phyloP scores from a whole-genome alignment of 164 flowering plant genomes.

The Hamamelis virginiana region DNA sequence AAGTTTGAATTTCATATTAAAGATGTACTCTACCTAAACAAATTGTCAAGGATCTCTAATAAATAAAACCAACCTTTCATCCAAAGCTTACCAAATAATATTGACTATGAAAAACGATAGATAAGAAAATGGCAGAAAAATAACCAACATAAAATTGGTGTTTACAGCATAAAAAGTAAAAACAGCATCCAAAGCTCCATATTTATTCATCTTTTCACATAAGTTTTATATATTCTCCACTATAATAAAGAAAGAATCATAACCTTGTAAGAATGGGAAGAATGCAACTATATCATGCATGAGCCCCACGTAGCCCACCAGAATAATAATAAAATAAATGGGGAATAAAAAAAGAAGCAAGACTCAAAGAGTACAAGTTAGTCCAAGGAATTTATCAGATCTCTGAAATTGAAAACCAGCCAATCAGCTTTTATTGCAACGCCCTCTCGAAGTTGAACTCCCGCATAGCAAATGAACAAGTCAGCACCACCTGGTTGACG shows the following conservation, averaged over 20 bases:
- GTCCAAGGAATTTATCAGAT: constrained; percentile 65
- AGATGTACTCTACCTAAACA: no score
- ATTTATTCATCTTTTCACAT: not conserved
- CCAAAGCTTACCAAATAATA: no score
- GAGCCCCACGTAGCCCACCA: not conserved
- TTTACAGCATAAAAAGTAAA: not conserved
- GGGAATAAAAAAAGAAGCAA: no score
- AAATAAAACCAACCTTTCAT: no score
- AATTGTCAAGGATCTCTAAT: no score
- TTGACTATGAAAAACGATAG: no score
- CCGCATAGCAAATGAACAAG: constrained; percentile 86
- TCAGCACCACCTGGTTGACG: constrained; percentile 94
- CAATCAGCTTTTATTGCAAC: constrained; percentile 93
- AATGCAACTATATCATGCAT: not conserved
- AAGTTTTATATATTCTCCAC: not conserved
- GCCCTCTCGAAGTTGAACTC: constrained; percentile 80
- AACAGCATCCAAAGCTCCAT: not conserved
- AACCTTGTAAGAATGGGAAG: not conserved
- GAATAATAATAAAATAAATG: not conserved
- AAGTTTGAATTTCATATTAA: no score
- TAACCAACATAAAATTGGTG: not conserved
- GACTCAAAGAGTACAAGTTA: constrained; percentile 19
- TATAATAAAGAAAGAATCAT: not conserved
- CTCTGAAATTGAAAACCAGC: constrained; percentile 75
- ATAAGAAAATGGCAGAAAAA: no score